Evolutionary conservation across 352 stramenopile species (phyloP), one percentile per base, ranked within the genome.

Genomic region (Pythium phragmiticola): DNA sequence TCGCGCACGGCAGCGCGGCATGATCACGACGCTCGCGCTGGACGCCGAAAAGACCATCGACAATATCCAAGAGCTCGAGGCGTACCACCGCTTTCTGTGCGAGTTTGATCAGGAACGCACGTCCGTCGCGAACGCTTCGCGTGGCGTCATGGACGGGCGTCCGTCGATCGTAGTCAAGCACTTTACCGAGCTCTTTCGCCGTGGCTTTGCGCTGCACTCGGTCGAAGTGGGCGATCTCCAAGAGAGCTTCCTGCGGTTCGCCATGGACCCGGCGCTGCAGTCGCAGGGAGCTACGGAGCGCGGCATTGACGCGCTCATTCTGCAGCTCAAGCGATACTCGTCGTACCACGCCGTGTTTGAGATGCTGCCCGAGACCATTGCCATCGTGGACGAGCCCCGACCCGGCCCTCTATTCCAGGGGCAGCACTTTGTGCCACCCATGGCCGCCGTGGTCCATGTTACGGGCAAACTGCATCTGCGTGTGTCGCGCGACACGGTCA

Each of bases 301-400:
- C 2, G 77, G 65, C 23, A 59, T 73, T 11, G 78, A 90, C 45
- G 82, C 79, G 7, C 64, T 90, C 17, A 60, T 88, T 39, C 60
- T 88, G 11, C 82, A 90, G 63, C 58, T 90, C 2, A 88, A 90
- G 65, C 68, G 82, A 12, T 90, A 89, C 51, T 79, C 82, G 21
- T 90, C 82, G 34, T 90, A 89, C 51, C 80, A 90, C 54, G 69
- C 77, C 7, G 69, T 78, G 6, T 79, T 87, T 47, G 75, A 82
- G 55, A 60, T 89, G 34, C 51, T 57, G 11, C 47, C 61, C 8
- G 41, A 62, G 7, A 41, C 62, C 2, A 21, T 73, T 7, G 28
- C 23, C 9, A 63, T 86, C 4, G 16, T 86, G 2, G 66, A 80
- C 55, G 66, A 69, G 41, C 14, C 8, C 26, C 53, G 39, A 5